Base-by-base conservation (phyloP, 78 protist genomes). In the Blattamonas nauphoetae region DNA sequence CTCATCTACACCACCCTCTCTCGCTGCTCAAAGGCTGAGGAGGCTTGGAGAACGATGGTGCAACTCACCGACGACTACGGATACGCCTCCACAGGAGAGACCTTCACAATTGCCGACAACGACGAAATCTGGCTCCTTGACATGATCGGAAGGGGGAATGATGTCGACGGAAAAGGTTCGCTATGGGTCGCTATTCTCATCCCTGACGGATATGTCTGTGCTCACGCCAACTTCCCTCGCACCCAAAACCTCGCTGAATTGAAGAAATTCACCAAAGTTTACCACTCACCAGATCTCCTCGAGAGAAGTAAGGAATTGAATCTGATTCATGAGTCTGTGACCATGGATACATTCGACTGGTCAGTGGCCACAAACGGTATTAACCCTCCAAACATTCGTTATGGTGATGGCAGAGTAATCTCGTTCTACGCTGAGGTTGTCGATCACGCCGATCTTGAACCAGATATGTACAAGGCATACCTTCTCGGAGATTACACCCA, bases 211-310 rank as follows among this genome's bases (percentile, higher is more conserved):
- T 36, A 21, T 42, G 34, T 89, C 21, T 1, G 34, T 5, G 88
- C 85, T 2, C 91, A 89, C 80, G 89, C 91, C 29, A 89, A 89
- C 88, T 88, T 85, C 64, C 88, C 91, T n/a, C 63, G 91, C 45
- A 89, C 86, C 78, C 0, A 41, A 45, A 46, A 45, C 34, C 45
- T 85, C 55, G 45, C 85, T 34, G n/a, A n/a, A n/a, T 35, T 0
- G 63, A 71, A 42, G 38, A 85, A 88, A 63, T 3, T 78, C 90
- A 55, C 32, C 42, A 88, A 81, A 80, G 5, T 32, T 21, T 44
- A 2, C 36, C 35, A n/a, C 86, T 45, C 11, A 4, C 44, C 77
- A 5, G 64, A 46, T 6, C 35, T 46, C 35, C 3, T 1, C 86
- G 71, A 42, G 44, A 5, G 1, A 1, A 6, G 11, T 5, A 6